Percentiles rank a stretch among this genome's conserved stretches.
phyloP scores from a whole-genome alignment of 2,329 filamentous ascomycete genomes.

The Fusarium goolgardi region DNA sequence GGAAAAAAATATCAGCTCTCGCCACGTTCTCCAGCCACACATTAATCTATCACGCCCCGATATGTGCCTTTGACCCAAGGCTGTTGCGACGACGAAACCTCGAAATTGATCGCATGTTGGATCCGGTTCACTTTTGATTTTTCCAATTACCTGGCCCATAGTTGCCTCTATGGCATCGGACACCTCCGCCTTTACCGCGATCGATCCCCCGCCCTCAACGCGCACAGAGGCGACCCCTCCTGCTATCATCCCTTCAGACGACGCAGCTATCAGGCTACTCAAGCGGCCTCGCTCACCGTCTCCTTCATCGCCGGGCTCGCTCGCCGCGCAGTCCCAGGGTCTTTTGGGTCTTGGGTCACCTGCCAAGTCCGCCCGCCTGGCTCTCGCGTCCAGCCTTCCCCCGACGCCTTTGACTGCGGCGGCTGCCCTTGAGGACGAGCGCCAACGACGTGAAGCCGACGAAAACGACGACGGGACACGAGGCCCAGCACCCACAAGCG shows the following conservation, averaged over 20 bases:
- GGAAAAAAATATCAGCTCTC: constrained; percentile 54
- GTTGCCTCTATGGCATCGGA: constrained; percentile 64
- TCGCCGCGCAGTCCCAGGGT: constrained; percentile 45
- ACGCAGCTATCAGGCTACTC: constrained; percentile 50
- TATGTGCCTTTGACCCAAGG: constrained; percentile 51
- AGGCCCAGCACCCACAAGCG: constrained; percentile 59
- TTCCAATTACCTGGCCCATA: constrained; percentile 38
- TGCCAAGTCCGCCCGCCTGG: constrained; percentile 65
- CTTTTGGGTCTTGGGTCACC: constrained; percentile 60
- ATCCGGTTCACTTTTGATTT: constrained; percentile 24
- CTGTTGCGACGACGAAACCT: constrained; percentile 40
- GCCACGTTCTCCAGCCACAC: constrained; percentile 60
- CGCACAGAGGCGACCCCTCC: constrained; percentile 52
- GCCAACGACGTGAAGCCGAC: constrained; percentile 58
- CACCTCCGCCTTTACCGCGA: constrained; percentile 64
- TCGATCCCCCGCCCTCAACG: constrained; percentile 60
- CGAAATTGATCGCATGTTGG: constrained; percentile 43
- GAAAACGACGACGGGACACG: constrained; percentile 54
- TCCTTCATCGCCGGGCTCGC: constrained; percentile 54
- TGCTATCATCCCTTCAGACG: constrained; percentile 55
- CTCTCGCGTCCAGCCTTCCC: constrained; percentile 57
- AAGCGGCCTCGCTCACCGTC: constrained; percentile 63
- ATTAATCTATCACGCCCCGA: constrained; percentile 51
- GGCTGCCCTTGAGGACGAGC: constrained; percentile 66
- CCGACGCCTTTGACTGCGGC: constrained; percentile 64